Evolutionary conservation across 805 yeast species (phyloP), one percentile per base, ranked within the genome.

Genomic region (Saccharomycopsis sp.): DNA sequence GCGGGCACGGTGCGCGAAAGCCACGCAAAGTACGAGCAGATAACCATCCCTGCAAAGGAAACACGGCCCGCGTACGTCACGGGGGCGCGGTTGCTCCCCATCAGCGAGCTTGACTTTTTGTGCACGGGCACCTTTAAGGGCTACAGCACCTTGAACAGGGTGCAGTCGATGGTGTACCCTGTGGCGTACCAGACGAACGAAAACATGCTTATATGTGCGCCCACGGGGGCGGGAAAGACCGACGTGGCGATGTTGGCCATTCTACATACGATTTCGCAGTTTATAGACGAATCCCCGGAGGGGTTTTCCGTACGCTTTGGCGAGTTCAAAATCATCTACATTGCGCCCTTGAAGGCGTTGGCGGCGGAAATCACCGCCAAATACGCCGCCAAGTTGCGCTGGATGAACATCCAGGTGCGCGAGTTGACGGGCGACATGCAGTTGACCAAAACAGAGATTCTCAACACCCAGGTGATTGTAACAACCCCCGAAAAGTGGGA

Each of bases 401-500:
- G 97, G 91, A 73, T 92, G 16, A 97, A 96, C 2, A 82, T 95
- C 29, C 79, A 79, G 61, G 98, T 92, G 0, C 72, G 94, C 51
- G 97, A 91, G 67, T 75, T 91, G 59, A 91, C 97, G 2, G 97
- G 97, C 68, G 97, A 91, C 73, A 91, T 91, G 97, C 97, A 91
- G 67, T 72, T 91, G 55, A 87, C 96, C 0, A 81, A 83, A 62
- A 78, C 85, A 1, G 97, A 91, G 69, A 89, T 91, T 47, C 69
- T 82, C 65, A 80, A 81, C 1, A 91, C 97, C 0, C 97, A 91
- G 68, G 78, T 91, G 47, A 87, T 91, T 62, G 97, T 91, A 1
- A 91, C 97, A 0, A 91, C 97, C 0, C 97, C 97, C 0, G 97
- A 91, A 67, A 91, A 91, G 70, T 91, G 97, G 97, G 97, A 91